Conservation (phyloP, 495 filamentous ascomycete species). For the Trichoderma virens region DNA sequence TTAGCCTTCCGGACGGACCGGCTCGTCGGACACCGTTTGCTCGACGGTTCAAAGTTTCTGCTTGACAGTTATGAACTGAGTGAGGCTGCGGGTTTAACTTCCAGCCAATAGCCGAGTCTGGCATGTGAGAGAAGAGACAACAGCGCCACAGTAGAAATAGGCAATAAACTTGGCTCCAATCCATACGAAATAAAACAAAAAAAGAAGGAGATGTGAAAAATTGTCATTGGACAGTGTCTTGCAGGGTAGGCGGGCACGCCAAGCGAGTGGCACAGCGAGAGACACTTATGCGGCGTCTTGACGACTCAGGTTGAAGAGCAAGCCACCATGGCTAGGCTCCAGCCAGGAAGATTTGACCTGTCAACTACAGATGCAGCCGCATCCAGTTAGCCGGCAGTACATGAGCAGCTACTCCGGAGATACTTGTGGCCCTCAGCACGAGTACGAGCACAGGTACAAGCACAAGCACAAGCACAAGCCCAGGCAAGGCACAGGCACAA, state of each 20-base stretch:
- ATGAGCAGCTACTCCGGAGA: background rate
- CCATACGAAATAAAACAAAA: too few species aligned
- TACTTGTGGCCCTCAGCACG: background rate
- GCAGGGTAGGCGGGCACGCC: too few species aligned
- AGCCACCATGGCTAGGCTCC: background rate
- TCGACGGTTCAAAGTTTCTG: background rate
- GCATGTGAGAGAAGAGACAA: background rate
- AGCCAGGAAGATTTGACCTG: background rate
- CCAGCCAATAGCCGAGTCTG: background rate
- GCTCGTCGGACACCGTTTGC: background rate
- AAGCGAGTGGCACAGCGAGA: too few species aligned
- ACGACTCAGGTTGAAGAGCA: background rate
- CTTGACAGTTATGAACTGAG: background rate
- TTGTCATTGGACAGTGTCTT: too few species aligned
- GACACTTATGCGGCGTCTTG: too few species aligned
- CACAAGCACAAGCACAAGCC: too few species aligned
- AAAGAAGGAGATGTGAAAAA: too few species aligned
- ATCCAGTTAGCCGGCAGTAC: background rate
- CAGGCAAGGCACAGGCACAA: too few species aligned
- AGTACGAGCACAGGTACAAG: background rate
- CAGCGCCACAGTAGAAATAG: too few species aligned
- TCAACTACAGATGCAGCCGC: background rate
- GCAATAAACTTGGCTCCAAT: too few species aligned
- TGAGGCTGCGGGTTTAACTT: background rate
- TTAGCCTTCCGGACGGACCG: constrained; percentile 5